Evolutionary conservation across 768 basidiomycete species (phyloP), one percentile per base, ranked within the genome.

Genomic region (Russula dissimulans): DNA sequence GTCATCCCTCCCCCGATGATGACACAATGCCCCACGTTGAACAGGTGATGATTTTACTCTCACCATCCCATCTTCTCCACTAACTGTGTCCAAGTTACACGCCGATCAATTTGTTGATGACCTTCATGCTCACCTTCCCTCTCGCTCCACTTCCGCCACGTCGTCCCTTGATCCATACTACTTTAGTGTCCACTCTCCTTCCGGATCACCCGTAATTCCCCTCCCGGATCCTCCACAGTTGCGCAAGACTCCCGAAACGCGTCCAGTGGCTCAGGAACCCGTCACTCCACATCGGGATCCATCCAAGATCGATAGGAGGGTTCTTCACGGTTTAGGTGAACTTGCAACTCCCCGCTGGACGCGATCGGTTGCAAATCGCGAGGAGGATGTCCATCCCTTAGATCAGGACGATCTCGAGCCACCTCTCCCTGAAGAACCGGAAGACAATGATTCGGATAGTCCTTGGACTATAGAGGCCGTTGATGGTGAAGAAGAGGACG

Each of bases 281-380:
- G 74, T 82, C 41, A 89, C 90, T 0, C 91, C 91, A 9, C 85
- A 80, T 38, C 80, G 82, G 60, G 86, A 92, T 74, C 87, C 89
- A 22, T 83, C 89, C 22, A 71, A 76, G 65, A 92, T 93, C 62
- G 94, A 98, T 75, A 80, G 97, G 59, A 80, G 84, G 17, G 88
- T 85, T 41, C 83, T 98, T 43, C 84, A 98, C 55, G 97, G 97
- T 29, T 89, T 98, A 5, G 97, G 97, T 41, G 97, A 99, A 73
- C 82, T 98, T 36, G 78, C 93, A 18, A 99, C 97, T n/a, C 97
- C 97, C 50, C 82, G 94, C 62, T 99, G 94, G 95, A 80, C 81
- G 61, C 81, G 81, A 69, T 71, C 74, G 32, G 78, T 79, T 50
- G 72, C 75, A 39, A 71, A 72, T 54, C 66, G 69, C 51, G 71